phyloP scores from a whole-genome alignment of 2,329 filamentous ascomycete genomes.

The Coniosporium tulheliwenetii region DNA sequence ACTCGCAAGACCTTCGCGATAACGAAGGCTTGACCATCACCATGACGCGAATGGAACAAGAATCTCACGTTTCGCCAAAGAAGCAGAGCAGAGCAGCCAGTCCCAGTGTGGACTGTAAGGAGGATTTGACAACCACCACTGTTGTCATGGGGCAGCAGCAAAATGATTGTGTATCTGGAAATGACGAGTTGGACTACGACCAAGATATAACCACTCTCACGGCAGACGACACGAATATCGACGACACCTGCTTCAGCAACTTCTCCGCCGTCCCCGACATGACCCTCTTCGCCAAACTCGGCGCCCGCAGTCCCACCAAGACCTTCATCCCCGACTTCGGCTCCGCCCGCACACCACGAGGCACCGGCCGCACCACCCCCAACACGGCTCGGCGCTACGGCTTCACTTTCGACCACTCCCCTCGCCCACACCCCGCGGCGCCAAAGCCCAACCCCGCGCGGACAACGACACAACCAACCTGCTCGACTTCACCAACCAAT shows the following conservation, averaged over 20 bases:
- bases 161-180: no score
- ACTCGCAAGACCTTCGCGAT: slow-evolving; percentile 11
- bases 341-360: slow-evolving; percentile 15
- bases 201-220: no score
- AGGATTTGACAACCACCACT: no score
- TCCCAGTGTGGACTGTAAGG: no score
- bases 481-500: slow-evolving; percentile 77
- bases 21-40: slow-evolving; percentile 22
- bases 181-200: no score
- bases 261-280: slow-evolving; percentile 84
- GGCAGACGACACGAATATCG: slow-evolving; percentile 24
- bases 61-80: no score
- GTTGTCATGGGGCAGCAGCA: no score
- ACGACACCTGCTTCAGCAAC: slow-evolving; percentile 66
- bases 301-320: slow-evolving; percentile 31
- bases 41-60: slow-evolving; percentile 7
- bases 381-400: slow-evolving; percentile 25
- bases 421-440: slow-evolving; percentile 37
- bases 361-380: slow-evolving; percentile 29
- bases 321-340: slow-evolving; percentile 9
- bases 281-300: slow-evolving; percentile 65
- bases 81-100: no score
- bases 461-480: slow-evolving; percentile 54
- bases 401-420: slow-evolving; percentile 19
- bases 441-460: slow-evolving; percentile 14